A percentile compares a stretch with the other conserved stretches of the same genome.
Conservation (phyloP, 2,329 filamentous ascomycete species). For the Diaporthe sp. region DNA sequence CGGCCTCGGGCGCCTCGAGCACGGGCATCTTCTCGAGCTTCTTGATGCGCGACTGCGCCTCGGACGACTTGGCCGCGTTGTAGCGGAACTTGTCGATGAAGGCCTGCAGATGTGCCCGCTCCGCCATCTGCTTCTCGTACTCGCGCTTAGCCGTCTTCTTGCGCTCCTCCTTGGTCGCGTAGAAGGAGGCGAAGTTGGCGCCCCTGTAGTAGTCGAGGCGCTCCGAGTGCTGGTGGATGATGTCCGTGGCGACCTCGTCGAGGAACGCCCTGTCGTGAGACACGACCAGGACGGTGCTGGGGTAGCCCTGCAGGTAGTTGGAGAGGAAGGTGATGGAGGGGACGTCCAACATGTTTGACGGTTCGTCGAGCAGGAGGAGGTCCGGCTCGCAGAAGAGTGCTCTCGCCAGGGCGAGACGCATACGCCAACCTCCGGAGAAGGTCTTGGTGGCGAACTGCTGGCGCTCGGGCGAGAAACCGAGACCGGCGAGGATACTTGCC, state of each 20-base stretch:
- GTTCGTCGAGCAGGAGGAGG: slow-evolving; percentile 95
- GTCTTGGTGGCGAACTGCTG: slow-evolving; percentile 96
- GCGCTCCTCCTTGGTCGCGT: slow-evolving; percentile 96
- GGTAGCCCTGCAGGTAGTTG: slow-evolving; percentile 93
- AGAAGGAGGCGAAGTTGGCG: slow-evolving; percentile 97
- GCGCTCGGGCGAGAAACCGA: slow-evolving; percentile 94
- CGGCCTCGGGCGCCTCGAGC: slow-evolving; percentile 88
- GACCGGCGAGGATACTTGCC: slow-evolving; percentile 94
- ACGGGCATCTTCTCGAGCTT: slow-evolving; percentile 98
- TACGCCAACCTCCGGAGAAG: slow-evolving; percentile 99
- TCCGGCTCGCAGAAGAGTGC: slow-evolving; percentile 99
- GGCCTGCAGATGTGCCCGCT: slow-evolving; percentile 92
- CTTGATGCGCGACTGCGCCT: slow-evolving; percentile 98
- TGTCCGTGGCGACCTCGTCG: slow-evolving; percentile 99
- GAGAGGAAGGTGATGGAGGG: slow-evolving; percentile 99
- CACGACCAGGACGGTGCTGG: slow-evolving; percentile 94
- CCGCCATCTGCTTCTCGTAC: slow-evolving; percentile 98
- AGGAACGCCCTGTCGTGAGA: slow-evolving; percentile 99
- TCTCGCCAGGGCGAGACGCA: slow-evolving; percentile 94
- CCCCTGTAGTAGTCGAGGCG: slow-evolving; percentile 98
- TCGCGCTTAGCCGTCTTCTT: slow-evolving; percentile 97
- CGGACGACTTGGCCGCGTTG: slow-evolving; percentile 98
- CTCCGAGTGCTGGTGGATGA: slow-evolving; percentile 98
- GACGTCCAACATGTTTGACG: slow-evolving; percentile 99
- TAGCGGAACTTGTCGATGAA: slow-evolving; percentile 99